phyloP scores from a whole-genome alignment of 768 basidiomycete species.

The Lentinula sp. region DNA sequence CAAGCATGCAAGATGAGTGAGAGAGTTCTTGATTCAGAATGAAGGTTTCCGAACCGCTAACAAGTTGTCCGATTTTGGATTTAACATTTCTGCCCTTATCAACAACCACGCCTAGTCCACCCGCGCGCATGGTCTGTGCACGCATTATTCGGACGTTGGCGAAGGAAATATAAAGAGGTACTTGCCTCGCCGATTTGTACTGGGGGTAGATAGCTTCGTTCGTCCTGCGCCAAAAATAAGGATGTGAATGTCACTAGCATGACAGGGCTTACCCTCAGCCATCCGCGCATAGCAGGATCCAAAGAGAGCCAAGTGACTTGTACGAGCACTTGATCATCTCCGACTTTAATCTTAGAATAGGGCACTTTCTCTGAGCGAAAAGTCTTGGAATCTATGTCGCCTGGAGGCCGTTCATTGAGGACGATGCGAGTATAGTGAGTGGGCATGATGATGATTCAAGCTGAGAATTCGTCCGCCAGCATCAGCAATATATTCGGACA shows the following conservation, averaged over 20 bases:
- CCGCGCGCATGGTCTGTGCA: conserved; percentile 62
- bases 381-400: conserved; percentile 64
- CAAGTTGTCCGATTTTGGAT: conserved; percentile 63
- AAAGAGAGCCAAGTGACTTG: conserved; percentile 72
- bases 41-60: conserved; percentile 47
- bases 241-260: neutral
- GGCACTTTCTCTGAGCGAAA: conserved; percentile 58
- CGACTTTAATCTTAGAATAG: conserved; percentile 46
- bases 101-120: conserved; percentile 62
- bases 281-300: conserved; percentile 88
- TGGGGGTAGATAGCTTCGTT: conserved; percentile 65
- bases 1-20: neutral
- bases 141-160: conserved; percentile 28
- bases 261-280: conserved; percentile 34
- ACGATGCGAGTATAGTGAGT: conserved; percentile 58
- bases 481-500: neutral
- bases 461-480: neutral
- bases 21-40: neutral
- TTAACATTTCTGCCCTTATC: conserved; percentile 46
- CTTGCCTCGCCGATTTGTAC: conserved; percentile 60
- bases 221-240: conserved; percentile 29
- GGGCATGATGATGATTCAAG: neutral
- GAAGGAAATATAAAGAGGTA: conserved; percentile 7
- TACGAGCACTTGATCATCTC: conserved; percentile 56
- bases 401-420: conserved; percentile 67